Percentiles rank a stretch among this genome's conserved stretches.
phyloP scores from a whole-genome alignment of 2,329 filamentous ascomycete genomes.

The Phialophora chinensis region DNA sequence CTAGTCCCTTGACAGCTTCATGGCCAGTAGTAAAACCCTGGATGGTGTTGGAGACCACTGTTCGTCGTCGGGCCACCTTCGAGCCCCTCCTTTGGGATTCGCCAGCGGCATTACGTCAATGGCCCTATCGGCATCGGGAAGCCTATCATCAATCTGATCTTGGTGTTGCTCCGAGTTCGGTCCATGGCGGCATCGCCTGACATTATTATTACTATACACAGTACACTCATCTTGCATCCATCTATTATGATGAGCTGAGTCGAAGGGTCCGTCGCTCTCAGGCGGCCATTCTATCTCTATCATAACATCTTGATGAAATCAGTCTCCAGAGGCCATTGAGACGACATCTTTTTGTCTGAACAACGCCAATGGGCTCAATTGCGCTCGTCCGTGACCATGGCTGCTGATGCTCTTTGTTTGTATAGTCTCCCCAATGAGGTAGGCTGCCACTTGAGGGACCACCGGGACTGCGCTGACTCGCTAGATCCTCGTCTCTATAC shows the following conservation, averaged over 20 bases:
- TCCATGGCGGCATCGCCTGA: conserved; percentile 11
- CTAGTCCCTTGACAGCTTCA: background rate
- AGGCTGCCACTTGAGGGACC: conserved; percentile 12
- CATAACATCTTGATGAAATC: background rate
- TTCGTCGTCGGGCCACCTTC: background rate
- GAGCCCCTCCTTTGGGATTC: background rate
- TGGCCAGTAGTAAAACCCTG: background rate
- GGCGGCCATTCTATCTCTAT: background rate
- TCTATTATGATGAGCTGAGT: conserved; percentile 1
- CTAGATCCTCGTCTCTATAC: conserved; percentile 59
- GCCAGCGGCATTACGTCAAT: conserved; percentile 15
- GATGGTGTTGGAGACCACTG: background rate
- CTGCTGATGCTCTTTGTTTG: conserved; percentile 18
- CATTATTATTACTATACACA: conserved; percentile 11
- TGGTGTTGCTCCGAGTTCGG: conserved; percentile 15
- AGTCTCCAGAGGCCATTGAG: background rate
- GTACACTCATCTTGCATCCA: background rate
- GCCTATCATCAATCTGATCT: background rate
- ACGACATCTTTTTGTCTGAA: background rate
- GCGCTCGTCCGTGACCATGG: conserved; percentile 19
- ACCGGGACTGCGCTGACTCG: background rate
- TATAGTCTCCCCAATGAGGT: conserved; percentile 47
- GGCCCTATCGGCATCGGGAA: conserved; percentile 11
- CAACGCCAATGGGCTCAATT: conserved; percentile 17
- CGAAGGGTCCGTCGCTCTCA: background rate